A percentile compares a stretch with the other conserved stretches of the same genome.
phyloP scores from a whole-genome alignment of 352 stramenopile species.

The Globisporangium orthogonon region DNA sequence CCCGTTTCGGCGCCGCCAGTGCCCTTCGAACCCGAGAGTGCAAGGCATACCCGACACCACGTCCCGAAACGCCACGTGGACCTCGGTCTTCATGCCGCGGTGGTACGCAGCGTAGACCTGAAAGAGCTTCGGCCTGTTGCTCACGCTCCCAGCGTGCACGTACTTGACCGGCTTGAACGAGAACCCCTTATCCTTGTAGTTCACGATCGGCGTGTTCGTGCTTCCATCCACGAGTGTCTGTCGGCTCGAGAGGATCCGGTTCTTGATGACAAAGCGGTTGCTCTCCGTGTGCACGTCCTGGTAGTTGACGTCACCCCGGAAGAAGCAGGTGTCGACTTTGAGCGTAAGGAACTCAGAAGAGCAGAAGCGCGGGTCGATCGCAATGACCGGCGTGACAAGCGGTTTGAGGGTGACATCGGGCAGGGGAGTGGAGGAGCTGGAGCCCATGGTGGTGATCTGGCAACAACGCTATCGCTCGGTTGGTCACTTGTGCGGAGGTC shows the following conservation, averaged over 20 bases:
- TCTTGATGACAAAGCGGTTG: not conserved
- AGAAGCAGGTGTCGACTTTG: not conserved
- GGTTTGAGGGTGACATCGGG: not conserved
- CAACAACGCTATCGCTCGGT: too few species aligned
- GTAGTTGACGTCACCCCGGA: not conserved
- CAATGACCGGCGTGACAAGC: not conserved
- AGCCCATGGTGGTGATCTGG: too few species aligned
- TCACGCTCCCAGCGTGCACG: not conserved
- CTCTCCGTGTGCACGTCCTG: not conserved
- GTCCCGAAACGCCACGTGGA: not conserved
- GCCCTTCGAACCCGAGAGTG: not conserved
- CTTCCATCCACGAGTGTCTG: not conserved
- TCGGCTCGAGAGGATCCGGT: not conserved
- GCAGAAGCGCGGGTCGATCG: not conserved
- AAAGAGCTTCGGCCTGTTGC: not conserved
- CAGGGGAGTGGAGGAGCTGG: not conserved
- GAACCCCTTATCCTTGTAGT: not conserved
- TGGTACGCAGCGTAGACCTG: not conserved
- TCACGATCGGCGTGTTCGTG: not conserved
- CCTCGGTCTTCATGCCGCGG: not conserved
- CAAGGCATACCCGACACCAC: not conserved
- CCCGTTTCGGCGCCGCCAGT: conserved; percentile 1
- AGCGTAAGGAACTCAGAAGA: not conserved
- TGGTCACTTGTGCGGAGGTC: too few species aligned
- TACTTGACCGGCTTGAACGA: not conserved